Evolutionary conservation across 106 monocot species (phyloP).

Genomic region (Dioscorea dumetorum): DNA sequence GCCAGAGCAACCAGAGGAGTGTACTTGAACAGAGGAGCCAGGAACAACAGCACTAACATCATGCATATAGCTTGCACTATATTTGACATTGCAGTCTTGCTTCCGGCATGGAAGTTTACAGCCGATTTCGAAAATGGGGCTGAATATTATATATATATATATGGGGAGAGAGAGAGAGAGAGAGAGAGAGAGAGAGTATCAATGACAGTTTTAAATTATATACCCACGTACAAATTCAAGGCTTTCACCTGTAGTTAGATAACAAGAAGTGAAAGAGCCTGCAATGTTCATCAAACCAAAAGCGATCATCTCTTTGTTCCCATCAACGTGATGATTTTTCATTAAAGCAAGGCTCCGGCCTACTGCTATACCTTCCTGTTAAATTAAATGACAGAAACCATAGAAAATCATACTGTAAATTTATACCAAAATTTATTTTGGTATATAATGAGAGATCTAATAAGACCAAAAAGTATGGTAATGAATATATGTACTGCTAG

Average conservation of each 20-base stretch:
- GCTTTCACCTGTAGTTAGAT: conserved; percentile 34
- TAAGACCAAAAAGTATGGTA: not conserved
- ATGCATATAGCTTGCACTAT: conserved; percentile 61
- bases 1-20: conserved; percentile 78
- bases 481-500: conserved; percentile 56
- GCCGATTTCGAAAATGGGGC: conserved; percentile 91
- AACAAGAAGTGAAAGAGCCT: conserved; percentile 48
- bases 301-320: conserved; percentile 66
- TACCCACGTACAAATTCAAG: too few species aligned
- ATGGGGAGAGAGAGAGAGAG: too few species aligned
- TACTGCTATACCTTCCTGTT: conserved; percentile 51
- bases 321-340: conserved; percentile 41
- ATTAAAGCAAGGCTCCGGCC: conserved; percentile 39
- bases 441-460: not conserved
- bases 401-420: too few species aligned
- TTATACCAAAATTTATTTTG: too few species aligned
- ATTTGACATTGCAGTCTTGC: conserved; percentile 75
- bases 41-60: conserved; percentile 71
- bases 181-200: too few species aligned
- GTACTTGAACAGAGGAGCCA: conserved; percentile 79
- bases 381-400: not conserved
- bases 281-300: conserved; percentile 50
- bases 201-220: too few species aligned
- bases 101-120: conserved; percentile 64
- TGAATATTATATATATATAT: conserved; percentile 11